Evolutionary conservation across 495 filamentous ascomycete genomes (phyloP), one percentile per base, ranked within the genome.

Genomic region (Trichoderma erinaceum): DNA sequence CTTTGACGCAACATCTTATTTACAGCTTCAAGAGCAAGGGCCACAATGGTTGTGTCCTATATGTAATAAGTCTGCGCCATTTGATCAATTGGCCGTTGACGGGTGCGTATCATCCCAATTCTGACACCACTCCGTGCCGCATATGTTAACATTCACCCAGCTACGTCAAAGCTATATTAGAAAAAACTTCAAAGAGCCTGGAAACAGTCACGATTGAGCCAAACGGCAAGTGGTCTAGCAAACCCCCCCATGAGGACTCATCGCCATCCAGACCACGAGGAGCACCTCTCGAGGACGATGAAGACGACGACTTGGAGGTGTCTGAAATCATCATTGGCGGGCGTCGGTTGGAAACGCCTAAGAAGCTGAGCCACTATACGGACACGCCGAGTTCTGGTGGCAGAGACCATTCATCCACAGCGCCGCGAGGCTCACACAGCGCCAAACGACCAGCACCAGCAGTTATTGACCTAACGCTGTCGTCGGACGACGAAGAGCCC

Each of bases 41-140:
- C 94, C 95, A 25, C 94, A 92, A 13, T 99, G 95, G 95, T 81
- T 86, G 25, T 99, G 95, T 72, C 95, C 95, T 10, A 88, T 97
- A 32, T 99, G 95, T 78, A 92, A 88, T 74, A 96, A 97, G 71
- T 78, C 86, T 0, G 87, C 92, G 11, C 86, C 86, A 11, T 99
- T 93, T 73, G 89, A 93, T 56, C 87, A 84, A 38, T 75, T 99
- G 41, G 90, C 91, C 38, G 86, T 97, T 52, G 95, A 99, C 72
- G 90, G 95, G 88, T 95, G 79, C 81, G 89, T 80, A 7, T 38
- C 52, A 21, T 29, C 41, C 23, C 41, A 64, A 12, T 67, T 23
- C 18, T 66, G 18, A 64, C 23, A 50, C 27, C 48, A 64, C 27
- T 65, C 56, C 52, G 67, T 64, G 5, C 12, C 67, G 68, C 41